Conservation (phyloP, 1,284 basidiomycete genomes). For the Cryptococcus sp. region DNA sequence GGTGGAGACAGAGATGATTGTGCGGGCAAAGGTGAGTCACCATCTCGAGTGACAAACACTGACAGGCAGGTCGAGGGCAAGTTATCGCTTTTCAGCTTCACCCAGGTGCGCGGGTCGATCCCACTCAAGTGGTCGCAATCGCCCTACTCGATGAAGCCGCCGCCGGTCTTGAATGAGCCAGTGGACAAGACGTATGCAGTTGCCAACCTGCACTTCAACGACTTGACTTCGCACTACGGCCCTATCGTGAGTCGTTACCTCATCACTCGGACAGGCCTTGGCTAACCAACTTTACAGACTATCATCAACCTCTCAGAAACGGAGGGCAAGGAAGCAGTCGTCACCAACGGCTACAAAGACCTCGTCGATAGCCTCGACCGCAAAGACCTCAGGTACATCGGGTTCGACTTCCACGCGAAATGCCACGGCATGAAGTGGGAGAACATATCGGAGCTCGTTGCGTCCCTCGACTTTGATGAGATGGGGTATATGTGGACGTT, state of each 20-base stretch:
- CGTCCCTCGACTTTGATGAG: constrained; percentile 68
- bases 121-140: constrained; percentile 82
- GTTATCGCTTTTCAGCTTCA: constrained; percentile 76
- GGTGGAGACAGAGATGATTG: constrained; percentile 61
- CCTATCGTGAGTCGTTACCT: constrained; percentile 57
- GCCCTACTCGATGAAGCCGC: constrained; percentile 74
- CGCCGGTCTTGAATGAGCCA: constrained; percentile 75
- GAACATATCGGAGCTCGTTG: constrained; percentile 77
- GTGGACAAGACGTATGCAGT: constrained; percentile 68
- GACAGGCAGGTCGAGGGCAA: constrained; percentile 55
- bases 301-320: constrained; percentile 88
- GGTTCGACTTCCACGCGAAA: constrained; percentile 86
- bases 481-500: constrained; percentile 89
- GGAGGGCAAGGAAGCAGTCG: constrained; percentile 75
- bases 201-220: constrained; percentile 70
- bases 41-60: background rate
- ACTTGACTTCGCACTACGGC: constrained; percentile 67
- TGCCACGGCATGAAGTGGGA: constrained; percentile 63
- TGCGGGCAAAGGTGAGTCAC: constrained; percentile 64
- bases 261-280: background rate
- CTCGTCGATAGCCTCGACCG: constrained; percentile 60
- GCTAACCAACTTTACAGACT: constrained; percentile 53
- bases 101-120: constrained; percentile 86
- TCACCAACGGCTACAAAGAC: constrained; percentile 75
- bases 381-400: constrained; percentile 57